Base-by-base conservation (phyloP, 1,284 basidiomycete genomes). In the Leccinum solheimii region DNA sequence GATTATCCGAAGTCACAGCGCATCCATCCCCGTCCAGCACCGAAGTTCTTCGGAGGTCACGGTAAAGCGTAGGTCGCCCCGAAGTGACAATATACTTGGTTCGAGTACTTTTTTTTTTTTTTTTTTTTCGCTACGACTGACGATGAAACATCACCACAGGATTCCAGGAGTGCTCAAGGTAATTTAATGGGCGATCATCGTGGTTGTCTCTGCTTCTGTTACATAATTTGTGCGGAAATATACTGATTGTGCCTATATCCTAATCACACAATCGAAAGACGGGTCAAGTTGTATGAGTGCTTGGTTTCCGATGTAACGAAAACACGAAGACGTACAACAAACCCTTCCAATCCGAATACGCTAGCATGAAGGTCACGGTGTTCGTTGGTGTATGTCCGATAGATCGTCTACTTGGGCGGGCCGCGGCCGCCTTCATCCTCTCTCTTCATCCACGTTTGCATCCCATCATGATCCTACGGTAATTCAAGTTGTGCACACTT, bases 1-100 rank as follows among this genome's bases (percentile, higher is more conserved):
- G 14, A 45, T 6, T 10, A 16, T 19, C 57, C 4, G 26, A 36
- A 5, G 6, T 32, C 23, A 4, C 5, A 3, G 9, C 2, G 2
- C 57, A 23, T 48, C 58, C 52, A 63, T 56, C 30, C 58, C 45
- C 10, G 50, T 19, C 27, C 4, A 91, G 90, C 67, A 91, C 91
- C 5, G 27, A 30, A 30, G 27, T 92, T 92, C 77, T 92, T 92
- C 68, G 90, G 90, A 23, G 91, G 90, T 0, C 88, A 91, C 64
- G 84, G 84, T 6, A 67, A 75, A 7, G 69, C 30, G 30, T 30
- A 30, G 30, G 30, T 30, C 30, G 30, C 30, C 30, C 88, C 90
- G 5, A 82, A 75, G 65, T 85, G 90, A 71, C 90, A 91, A 72
- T 86, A 86, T 67, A 79, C 82, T 1, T 91, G 87, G 86, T 92